Percentiles rank a stretch among this genome's conserved stretches.
Conservation (phyloP, 805 yeast species). For the Nakazawaea ishiwadae region DNA sequence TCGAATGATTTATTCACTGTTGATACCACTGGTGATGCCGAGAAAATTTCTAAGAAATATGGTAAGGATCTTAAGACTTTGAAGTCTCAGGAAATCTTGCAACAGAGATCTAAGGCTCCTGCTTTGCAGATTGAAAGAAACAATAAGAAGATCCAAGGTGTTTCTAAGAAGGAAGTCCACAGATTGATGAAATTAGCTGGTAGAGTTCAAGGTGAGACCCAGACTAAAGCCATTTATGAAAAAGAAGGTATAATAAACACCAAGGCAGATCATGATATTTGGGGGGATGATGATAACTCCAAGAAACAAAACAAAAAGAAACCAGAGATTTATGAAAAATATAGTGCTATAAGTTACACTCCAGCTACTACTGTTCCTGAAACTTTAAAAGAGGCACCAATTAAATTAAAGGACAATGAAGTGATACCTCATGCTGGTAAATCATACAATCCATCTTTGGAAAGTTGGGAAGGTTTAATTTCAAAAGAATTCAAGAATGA, state of each 20-base stretch:
- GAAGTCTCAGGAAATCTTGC: constrained; percentile 56
- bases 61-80: constrained; percentile 31
- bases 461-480: constrained; percentile 75
- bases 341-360: constrained; percentile 38
- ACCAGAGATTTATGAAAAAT: constrained; percentile 33
- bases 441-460: constrained; percentile 86
- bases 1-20: constrained; percentile 52
- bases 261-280: constrained; percentile 54
- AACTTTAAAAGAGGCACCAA: constrained; percentile 49
- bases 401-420: constrained; percentile 46
- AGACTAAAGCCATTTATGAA: constrained; percentile 47
- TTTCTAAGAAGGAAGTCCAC: constrained; percentile 56
- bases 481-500: constrained; percentile 63
- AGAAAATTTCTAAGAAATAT: constrained; percentile 32
- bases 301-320: constrained; percentile 18
- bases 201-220: constrained; percentile 50
- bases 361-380: constrained; percentile 49
- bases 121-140: constrained; percentile 42
- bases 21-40: constrained; percentile 63
- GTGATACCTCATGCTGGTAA: constrained; percentile 75
- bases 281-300: constrained; percentile 45
- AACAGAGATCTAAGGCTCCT: constrained; percentile 72
- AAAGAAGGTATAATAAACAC: constrained; percentile 59
- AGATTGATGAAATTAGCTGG: constrained; percentile 77
- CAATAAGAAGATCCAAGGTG: constrained; percentile 50